These are phyloP conservation scores for Fomitopsis schrenkii DNA, from an alignment of 1,284 basidiomycete species.

Conservation along the genomic window DNA sequence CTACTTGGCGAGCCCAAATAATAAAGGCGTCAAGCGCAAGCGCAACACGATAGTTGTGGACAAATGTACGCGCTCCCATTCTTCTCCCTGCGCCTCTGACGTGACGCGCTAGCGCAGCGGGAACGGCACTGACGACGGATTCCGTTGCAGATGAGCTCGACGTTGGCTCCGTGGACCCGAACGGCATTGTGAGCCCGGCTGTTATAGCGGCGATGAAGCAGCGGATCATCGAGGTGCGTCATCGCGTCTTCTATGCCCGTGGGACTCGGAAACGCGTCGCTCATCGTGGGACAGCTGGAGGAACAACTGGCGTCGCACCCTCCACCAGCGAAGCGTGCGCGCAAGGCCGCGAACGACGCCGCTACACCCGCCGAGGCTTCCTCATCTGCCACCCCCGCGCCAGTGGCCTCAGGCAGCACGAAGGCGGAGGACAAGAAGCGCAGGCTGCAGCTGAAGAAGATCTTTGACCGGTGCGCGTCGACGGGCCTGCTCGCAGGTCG, in stretches of 20 bases:
- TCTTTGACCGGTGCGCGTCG: slow-evolving; percentile 31
- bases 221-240: slow-evolving; percentile 31
- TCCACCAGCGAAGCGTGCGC: slow-evolving; percentile 9
- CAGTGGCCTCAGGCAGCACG: slow-evolving; percentile 8
- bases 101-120: neutral
- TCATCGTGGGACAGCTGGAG: slow-evolving; percentile 28
- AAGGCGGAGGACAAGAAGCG: slow-evolving; percentile 38
- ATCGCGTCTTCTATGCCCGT: neutral
- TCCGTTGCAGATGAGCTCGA: neutral
- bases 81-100: neutral
- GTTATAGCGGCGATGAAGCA: slow-evolving; percentile 35
- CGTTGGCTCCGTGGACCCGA: neutral
- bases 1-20: neutral
- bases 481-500: too few relatives aligned
- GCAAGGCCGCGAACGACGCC: slow-evolving; percentile 27
- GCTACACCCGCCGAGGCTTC: slow-evolving; percentile 15
- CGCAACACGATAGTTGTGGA: neutral
- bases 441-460: slow-evolving; percentile 35
- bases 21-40: neutral
- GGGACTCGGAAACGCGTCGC: neutral
- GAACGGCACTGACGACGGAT: neutral
- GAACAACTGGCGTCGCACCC: slow-evolving; percentile 27
- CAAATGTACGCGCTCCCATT: neutral
- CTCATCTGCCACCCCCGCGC: slow-evolving; percentile 11
- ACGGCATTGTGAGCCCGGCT: neutral